Conservation (phyloP, 2,329 filamentous ascomycete genomes). For the Pseudogymnoascus sp. region DNA sequence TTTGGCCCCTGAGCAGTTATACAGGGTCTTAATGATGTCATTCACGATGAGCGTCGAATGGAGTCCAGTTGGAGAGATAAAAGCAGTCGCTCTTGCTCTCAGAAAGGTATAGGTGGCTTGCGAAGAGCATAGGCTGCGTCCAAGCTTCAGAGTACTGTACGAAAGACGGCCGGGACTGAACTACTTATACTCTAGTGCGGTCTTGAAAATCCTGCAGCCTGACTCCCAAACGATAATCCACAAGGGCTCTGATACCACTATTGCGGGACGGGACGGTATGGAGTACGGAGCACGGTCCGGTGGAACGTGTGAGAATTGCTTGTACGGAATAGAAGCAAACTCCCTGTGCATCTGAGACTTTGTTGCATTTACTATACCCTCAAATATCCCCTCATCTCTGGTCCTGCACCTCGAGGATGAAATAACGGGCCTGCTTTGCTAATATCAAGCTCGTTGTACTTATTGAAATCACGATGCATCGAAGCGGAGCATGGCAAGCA, state of each 20-base stretch:
- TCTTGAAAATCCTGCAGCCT: constrained; percentile 1
- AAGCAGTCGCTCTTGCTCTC: not conserved
- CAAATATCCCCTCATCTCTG: not conserved
- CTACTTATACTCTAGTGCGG: constrained; percentile 5
- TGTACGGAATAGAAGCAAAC: not conserved
- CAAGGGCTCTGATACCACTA: not conserved
- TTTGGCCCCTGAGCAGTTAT: not conserved
- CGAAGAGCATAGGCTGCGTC: not conserved
- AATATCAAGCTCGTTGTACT: constrained; percentile 1
- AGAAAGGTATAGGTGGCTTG: not conserved
- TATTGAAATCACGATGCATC: constrained; percentile 7
- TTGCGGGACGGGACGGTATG: constrained; percentile 1
- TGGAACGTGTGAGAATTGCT: not conserved
- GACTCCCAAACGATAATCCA: not conserved
- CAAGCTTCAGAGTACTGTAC: not conserved
- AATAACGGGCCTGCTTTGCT: not conserved
- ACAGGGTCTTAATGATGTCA: not conserved
- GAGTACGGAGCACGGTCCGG: not conserved
- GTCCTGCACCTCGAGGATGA: not conserved
- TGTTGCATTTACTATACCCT: not conserved
- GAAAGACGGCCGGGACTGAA: not conserved
- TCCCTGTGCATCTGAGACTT: not conserved
- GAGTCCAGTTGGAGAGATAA: not conserved
- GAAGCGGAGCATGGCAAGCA: not conserved
- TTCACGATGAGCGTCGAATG: not conserved